A percentile compares a stretch with the other conserved stretches of the same genome.
Evolutionary conservation across 2,329 filamentous ascomycete species (phyloP).

Genomic region (Geosmithia flava): DNA sequence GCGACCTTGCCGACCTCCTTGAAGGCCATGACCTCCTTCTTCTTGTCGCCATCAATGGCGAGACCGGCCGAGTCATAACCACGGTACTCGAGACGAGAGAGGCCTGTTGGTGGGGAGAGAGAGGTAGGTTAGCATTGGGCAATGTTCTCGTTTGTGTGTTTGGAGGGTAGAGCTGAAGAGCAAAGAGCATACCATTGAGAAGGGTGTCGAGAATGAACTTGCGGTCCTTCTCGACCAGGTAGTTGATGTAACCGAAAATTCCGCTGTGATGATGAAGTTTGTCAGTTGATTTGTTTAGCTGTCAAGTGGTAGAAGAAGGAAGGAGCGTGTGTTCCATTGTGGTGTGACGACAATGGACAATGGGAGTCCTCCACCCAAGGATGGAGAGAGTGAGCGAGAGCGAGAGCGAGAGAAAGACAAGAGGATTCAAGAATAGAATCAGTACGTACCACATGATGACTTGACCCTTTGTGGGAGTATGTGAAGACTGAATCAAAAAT

Average conservation of each 20-base stretch:
- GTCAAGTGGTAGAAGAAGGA: neutral
- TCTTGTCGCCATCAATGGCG: conserved; percentile 95
- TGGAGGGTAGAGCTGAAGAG: conserved; percentile 6
- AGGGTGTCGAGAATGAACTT: conserved; percentile 93
- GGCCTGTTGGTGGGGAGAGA: conserved; percentile 40
- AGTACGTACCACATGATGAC: neutral
- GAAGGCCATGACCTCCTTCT: conserved; percentile 92
- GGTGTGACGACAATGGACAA: neutral
- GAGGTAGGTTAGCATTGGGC: conserved; percentile 12
- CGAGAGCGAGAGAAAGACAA: neutral
- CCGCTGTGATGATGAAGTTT: conserved; percentile 40
- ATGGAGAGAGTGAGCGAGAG: neutral
- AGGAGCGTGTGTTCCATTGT: no score
- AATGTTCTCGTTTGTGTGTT: conserved; percentile 64
- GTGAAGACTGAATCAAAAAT: neutral
- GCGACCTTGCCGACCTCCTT: conserved; percentile 99
- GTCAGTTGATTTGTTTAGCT: neutral
- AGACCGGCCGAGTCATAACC: conserved; percentile 97
- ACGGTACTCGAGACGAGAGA: conserved; percentile 93
- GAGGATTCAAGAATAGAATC: neutral
- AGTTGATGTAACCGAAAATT: conserved; percentile 99
- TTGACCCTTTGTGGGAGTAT: neutral
- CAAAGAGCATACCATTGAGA: conserved; percentile 65
- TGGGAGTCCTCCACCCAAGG: no score
- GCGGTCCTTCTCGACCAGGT: conserved; percentile 96